phyloP scores from a whole-genome alignment of 2,329 filamentous ascomycete species.

The Epichloe coenophiala region DNA sequence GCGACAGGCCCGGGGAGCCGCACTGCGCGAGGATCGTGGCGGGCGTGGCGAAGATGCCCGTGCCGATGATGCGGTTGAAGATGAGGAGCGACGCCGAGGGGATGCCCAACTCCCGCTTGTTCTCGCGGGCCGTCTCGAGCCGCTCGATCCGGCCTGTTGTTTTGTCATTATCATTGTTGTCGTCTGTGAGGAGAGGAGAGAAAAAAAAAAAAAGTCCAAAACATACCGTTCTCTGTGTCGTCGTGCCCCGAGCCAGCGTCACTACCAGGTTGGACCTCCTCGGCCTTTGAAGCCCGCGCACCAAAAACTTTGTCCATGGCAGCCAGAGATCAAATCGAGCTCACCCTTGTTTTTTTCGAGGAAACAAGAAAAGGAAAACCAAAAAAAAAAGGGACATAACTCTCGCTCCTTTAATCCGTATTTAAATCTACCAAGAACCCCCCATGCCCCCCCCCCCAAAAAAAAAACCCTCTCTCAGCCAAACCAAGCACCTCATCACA shows the following conservation, averaged over 20 bases:
- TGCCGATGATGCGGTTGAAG: slow-evolving; percentile 53
- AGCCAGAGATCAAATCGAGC: neutral
- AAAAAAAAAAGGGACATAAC: neutral
- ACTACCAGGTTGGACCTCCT: slow-evolving; percentile 1
- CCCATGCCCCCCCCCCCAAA: neutral
- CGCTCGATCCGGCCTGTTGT: neutral
- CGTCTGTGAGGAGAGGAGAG: neutral
- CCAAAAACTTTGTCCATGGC: neutral
- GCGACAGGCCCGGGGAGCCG: slow-evolving; percentile 48
- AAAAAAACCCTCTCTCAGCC: neutral
- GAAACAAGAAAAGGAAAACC: neutral
- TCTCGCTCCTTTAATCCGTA: too few relatives aligned
- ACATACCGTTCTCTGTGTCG: slow-evolving; percentile 4
- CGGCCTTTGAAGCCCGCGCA: slow-evolving; percentile 1
- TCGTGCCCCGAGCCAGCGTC: slow-evolving; percentile 2
- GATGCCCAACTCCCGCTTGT: slow-evolving; percentile 42
- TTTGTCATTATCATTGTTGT: neutral
- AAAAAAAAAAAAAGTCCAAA: too few relatives aligned
- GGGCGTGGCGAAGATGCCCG: slow-evolving; percentile 53
- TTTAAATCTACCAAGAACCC: too few relatives aligned
- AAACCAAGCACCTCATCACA: neutral
- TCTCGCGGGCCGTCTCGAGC: slow-evolving; percentile 27
- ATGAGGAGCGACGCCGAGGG: slow-evolving; percentile 44
- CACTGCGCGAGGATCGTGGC: slow-evolving; percentile 41
- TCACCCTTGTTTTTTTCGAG: neutral